Percentiles rank a stretch among this genome's conserved stretches.
Evolutionary conservation across 148 eudicot genomes (phyloP).

Genomic region (Arbutus unedo): DNA sequence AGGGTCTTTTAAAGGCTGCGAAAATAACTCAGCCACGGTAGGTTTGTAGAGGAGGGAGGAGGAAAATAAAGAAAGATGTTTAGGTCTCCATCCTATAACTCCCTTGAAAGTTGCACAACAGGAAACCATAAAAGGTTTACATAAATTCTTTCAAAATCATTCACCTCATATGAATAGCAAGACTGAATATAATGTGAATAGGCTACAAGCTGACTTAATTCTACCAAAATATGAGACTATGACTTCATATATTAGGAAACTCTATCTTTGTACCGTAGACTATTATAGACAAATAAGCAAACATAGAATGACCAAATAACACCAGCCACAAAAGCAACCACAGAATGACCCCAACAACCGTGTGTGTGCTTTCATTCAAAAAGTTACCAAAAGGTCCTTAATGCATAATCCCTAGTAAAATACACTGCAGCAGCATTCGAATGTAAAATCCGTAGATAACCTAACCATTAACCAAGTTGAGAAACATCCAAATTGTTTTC

Average conservation of each 20-base stretch:
- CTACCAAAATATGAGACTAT: background rate
- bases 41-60: too few relatives aligned
- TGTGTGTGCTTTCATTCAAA: background rate
- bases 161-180: background rate
- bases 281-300: background rate
- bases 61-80: too few relatives aligned
- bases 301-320: background rate
- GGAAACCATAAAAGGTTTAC: background rate
- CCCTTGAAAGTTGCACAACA: too few relatives aligned
- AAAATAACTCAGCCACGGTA: too few relatives aligned
- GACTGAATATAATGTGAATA: background rate
- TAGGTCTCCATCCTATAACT: too few relatives aligned
- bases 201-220: background rate
- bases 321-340: background rate
- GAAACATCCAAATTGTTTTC: background rate
- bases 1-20: too few relatives aligned
- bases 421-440: background rate
- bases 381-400: background rate
- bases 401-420: background rate
- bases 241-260: background rate
- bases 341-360: background rate
- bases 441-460: background rate
- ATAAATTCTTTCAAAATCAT: background rate
- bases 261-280: background rate
- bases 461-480: background rate